Evolutionary conservation across 352 stramenopile genomes (phyloP).

Genomic region (Phytophthora idaei): DNA sequence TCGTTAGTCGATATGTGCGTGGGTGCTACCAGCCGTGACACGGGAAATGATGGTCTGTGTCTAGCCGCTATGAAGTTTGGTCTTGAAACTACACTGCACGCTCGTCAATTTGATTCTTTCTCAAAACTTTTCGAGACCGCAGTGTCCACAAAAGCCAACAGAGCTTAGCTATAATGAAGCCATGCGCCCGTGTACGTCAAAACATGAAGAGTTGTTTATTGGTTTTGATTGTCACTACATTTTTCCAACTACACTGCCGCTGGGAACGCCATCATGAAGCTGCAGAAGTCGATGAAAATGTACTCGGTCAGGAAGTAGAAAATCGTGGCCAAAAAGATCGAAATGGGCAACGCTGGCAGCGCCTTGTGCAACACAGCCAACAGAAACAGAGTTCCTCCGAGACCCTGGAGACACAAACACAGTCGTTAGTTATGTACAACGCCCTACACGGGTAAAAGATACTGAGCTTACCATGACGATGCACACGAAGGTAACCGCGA

Average conservation of each 20-base stretch:
- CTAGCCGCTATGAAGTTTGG: no score
- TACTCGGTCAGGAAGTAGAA: conserved; percentile 88
- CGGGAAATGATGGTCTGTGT: no score
- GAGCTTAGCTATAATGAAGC: no score
- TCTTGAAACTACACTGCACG: no score
- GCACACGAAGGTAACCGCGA: conserved; percentile 92
- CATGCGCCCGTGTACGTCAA: conserved; percentile 2
- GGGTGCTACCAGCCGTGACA: no score
- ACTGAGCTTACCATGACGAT: conserved; percentile 88
- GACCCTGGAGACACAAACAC: conserved; percentile 53
- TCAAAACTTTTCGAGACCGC: no score
- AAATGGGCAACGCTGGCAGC: conserved; percentile 96
- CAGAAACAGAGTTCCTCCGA: conserved; percentile 95
- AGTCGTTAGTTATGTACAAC: not conserved
- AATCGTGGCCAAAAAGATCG: conserved; percentile 82
- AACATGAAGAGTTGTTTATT: conserved; percentile 16
- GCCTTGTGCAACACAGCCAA: conserved; percentile 94
- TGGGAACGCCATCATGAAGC: conserved; percentile 77
- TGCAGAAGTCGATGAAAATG: conserved; percentile 85
- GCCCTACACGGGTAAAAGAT: not conserved
- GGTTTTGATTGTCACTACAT: conserved; percentile 20
- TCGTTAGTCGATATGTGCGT: no score
- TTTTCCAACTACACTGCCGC: conserved; percentile 50
- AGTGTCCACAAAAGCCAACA: no score
- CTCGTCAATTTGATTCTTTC: no score